Evolutionary conservation across 2,329 filamentous ascomycete genomes (phyloP), one percentile per base, ranked within the genome.

Genomic region (Lasiodiplodia theobromae): DNA sequence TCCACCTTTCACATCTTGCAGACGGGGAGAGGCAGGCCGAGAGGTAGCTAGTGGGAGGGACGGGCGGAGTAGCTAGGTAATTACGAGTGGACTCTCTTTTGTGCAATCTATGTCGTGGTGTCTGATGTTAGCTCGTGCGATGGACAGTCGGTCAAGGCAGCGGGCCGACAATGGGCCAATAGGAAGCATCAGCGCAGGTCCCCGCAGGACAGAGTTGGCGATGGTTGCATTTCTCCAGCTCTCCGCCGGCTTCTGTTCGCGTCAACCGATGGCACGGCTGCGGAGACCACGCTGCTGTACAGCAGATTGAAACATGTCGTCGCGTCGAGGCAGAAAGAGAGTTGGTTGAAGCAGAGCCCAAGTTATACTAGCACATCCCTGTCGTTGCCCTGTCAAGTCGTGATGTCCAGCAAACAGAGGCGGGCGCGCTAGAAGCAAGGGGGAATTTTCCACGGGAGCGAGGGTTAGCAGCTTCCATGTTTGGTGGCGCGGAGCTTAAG

Each of bases 131-230:
- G 23, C 23, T 57, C 8, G n/a, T 28, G 28, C 8, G 52, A 18
- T 18, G 28, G 21, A 11, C 28, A 31, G 25, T 11, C 16, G 23
- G 31, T 51, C 16, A 52, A 18, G 6, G 18, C 18, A 3, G n/a
- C 60, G 60, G 60, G n/a, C 60, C 60, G 60, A 64, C 28, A 64
- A 21, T 8, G 7, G 25, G n/a, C 60, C 60, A 64, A 64, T 64
- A 12, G 28, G 60, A 25, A 31, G 44, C 44, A 8, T 0, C 6
- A 31, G 60, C 28, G 58, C 58, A 25, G 44, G 25, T 52, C 28
- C 31, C 60, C 44, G 16, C 40, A 44, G 60, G 60, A 64, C 25
- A 1, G 18, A 5, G 11, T 16, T 5, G 18, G 18, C 38, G 21
- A 23, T 21, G 51, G 34, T 18, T 40, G 34, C 34, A 47, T 38